These are phyloP conservation scores for Colletotrichum incanum DNA, from an alignment of 2,329 filamentous ascomycete genomes.

Conservation along the genomic window DNA sequence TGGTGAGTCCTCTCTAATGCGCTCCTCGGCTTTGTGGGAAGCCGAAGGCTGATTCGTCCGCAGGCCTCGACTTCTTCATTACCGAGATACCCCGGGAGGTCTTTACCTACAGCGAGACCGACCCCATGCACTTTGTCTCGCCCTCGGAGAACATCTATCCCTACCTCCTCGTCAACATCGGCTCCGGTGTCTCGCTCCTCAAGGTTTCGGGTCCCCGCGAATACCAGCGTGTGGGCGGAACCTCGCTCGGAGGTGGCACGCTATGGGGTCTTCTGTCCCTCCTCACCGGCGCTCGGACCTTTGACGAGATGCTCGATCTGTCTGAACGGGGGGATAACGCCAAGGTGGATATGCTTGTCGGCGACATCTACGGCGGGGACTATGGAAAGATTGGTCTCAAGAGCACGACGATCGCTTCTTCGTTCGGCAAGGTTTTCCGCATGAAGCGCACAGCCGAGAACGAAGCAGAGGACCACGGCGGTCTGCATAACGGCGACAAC, in stretches of 20 bases:
- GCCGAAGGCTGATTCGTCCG: constrained; percentile 6
- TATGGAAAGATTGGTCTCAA: constrained; percentile 98
- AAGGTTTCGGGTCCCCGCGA: constrained; percentile 93
- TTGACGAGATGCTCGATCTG: constrained; percentile 96
- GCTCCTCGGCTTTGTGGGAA: no score
- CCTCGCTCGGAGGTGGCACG: constrained; percentile 95
- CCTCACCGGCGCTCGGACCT: constrained; percentile 93
- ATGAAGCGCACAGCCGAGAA: constrained; percentile 89
- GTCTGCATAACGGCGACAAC: constrained; percentile 67
- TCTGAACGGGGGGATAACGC: constrained; percentile 93
- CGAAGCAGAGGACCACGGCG: constrained; percentile 81
- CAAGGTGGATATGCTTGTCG: constrained; percentile 95
- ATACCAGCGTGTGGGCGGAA: constrained; percentile 93
- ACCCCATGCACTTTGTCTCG: constrained; percentile 91
- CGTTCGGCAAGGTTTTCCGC: constrained; percentile 96
- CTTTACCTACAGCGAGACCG: constrained; percentile 93
- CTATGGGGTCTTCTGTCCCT: constrained; percentile 95
- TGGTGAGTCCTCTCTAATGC: constrained; percentile 65
- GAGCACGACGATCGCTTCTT: constrained; percentile 94
- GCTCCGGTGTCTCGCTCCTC: constrained; percentile 96
- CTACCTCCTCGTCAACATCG: constrained; percentile 98
- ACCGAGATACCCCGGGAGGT: constrained; percentile 97
- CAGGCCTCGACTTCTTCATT: constrained; percentile 98
- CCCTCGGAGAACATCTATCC: constrained; percentile 89
- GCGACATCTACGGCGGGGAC: constrained; percentile 96